Percentiles rank a stretch among this genome's conserved stretches.
phyloP scores from a whole-genome alignment of 306 rosid species.

The Dalbergia cochinchinensis region DNA sequence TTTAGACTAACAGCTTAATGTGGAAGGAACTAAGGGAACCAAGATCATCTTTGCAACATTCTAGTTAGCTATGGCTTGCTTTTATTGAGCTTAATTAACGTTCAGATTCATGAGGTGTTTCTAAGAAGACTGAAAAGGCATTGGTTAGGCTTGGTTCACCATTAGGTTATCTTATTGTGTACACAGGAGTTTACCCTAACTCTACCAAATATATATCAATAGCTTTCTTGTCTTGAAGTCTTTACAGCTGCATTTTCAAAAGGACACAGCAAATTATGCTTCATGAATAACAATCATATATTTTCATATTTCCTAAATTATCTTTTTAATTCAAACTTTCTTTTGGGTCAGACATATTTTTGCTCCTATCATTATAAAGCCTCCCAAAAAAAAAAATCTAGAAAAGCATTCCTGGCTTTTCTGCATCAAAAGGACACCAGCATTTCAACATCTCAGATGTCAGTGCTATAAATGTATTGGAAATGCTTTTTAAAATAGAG shows the following conservation, averaged over 20 bases:
- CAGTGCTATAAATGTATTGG: too few relatives aligned
- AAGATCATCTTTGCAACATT: conserved; percentile 3
- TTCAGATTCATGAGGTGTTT: neutral
- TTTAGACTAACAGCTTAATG: neutral
- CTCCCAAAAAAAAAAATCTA: neutral
- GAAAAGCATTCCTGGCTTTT: neutral
- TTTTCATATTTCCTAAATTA: conserved; percentile 1
- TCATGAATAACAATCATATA: conserved; percentile 12
- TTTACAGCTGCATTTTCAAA: conserved; percentile 1
- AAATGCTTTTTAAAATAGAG: too few relatives aligned
- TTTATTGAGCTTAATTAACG: conserved; percentile 13
- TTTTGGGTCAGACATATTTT: neutral
- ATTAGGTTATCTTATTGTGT: neutral
- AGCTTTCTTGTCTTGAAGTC: conserved; percentile 5
- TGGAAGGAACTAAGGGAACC: conserved; percentile 19
- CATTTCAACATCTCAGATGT: conserved; percentile 16
- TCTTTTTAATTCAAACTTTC: conserved; percentile 8
- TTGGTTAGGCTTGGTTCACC: conserved; percentile 23
- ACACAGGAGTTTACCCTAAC: neutral
- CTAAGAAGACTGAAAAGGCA: conserved; percentile 7
- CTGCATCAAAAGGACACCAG: neutral
- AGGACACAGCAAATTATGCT: conserved; percentile 9
- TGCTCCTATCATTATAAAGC: conserved; percentile 1
- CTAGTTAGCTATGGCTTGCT: conserved; percentile 12
- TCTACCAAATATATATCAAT: neutral